Evolutionary conservation across 148 eudicot species (phyloP).

Genomic region (Simmondsia chinensis): DNA sequence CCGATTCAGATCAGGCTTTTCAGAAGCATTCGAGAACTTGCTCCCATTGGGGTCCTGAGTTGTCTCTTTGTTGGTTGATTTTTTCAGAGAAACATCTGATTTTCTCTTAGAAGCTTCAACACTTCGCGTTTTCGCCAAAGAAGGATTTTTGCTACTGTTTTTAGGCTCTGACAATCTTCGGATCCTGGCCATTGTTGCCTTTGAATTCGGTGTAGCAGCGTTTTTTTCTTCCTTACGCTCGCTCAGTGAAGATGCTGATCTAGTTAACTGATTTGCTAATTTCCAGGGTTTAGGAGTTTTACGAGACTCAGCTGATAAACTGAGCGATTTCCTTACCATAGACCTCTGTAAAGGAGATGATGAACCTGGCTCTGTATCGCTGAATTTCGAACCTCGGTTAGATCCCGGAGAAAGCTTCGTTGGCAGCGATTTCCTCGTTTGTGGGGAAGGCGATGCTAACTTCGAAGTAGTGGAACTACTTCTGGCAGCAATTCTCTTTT

Average conservation of each 20-base stretch:
- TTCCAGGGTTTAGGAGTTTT: conserved; percentile 46
- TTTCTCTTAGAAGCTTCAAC: conserved; percentile 40
- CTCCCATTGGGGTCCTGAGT: conserved; percentile 20
- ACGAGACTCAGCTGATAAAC: conserved; percentile 35
- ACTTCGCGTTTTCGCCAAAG: conserved; percentile 36
- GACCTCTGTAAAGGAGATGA: conserved; percentile 93
- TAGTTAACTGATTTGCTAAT: conserved; percentile 50
- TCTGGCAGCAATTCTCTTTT: conserved; percentile 90
- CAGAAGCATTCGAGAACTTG: conserved; percentile 17
- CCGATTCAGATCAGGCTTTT: conserved; percentile 12
- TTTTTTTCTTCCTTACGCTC: conserved; percentile 40
- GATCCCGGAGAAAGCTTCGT: conserved; percentile 61
- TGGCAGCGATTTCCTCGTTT: conserved; percentile 42
- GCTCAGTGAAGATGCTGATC: conserved; percentile 68
- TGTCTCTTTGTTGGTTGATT: conserved; percentile 24
- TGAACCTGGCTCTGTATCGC: conserved; percentile 84
- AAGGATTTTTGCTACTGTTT: conserved; percentile 22
- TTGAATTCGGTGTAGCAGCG: conserved; percentile 47
- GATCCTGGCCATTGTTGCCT: conserved; percentile 59
- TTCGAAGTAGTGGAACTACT: conserved; percentile 34
- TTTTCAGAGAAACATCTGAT: conserved; percentile 23
- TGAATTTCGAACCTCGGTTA: conserved; percentile 76
- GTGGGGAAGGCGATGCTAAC: conserved; percentile 34
- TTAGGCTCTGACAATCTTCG: conserved; percentile 96
- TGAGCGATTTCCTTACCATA: conserved; percentile 43